phyloP scores from a whole-genome alignment of 2,329 filamentous ascomycete species.

The Cryphonectria parasitica region DNA sequence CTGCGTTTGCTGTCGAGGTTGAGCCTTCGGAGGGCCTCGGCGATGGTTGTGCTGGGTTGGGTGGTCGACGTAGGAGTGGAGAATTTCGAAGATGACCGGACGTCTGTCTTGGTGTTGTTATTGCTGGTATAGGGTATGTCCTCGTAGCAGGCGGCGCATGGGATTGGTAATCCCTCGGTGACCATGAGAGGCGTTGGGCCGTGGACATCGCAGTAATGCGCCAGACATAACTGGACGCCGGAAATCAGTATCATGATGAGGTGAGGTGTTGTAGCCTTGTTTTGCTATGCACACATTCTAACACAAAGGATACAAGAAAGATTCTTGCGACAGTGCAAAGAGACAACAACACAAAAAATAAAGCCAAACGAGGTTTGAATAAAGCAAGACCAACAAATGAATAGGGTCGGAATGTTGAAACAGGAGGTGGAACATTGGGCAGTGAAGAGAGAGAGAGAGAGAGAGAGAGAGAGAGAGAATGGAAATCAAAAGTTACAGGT shows the following conservation, averaged over 20 bases:
- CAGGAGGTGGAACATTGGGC: not conserved
- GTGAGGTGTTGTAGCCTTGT: not conserved
- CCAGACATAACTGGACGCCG: constrained; percentile 65
- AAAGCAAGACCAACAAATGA: not conserved
- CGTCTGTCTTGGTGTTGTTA: constrained; percentile 31
- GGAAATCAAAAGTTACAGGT: not conserved
- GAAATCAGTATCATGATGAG: constrained; percentile 43
- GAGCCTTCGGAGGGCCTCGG: constrained; percentile 53
- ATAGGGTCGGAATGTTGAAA: not conserved
- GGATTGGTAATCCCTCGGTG: constrained; percentile 66
- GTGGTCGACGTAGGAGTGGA: constrained; percentile 40
- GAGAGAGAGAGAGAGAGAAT: not conserved
- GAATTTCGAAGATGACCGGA: constrained; percentile 46
- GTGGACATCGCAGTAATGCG: constrained; percentile 73
- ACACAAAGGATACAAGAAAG: not conserved
- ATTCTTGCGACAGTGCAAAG: not conserved
- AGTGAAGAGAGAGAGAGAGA: constrained; percentile 1
- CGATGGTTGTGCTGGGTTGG: constrained; percentile 43
- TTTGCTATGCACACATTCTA: constrained; percentile 16
- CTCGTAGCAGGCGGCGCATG: constrained; percentile 64
- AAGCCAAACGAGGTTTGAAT: not conserved
- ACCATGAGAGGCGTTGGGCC: constrained; percentile 72
- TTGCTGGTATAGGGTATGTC: constrained; percentile 35
- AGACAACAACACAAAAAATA: not conserved
- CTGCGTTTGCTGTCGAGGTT: constrained; percentile 47